phyloP scores from a whole-genome alignment of 805 yeast genomes.

The Jamesozyma piceae region DNA sequence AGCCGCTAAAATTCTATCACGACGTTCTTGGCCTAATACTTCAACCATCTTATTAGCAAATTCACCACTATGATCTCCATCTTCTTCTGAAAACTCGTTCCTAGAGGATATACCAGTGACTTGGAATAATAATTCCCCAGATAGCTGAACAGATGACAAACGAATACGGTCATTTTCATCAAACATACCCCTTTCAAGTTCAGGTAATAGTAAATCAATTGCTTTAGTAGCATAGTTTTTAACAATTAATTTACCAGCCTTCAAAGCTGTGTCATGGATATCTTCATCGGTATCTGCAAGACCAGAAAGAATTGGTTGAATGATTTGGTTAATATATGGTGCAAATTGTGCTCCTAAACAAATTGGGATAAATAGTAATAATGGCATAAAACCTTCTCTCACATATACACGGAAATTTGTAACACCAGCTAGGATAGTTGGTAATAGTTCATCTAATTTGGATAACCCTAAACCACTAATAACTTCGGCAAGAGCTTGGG shows the following conservation, averaged over 20 bases:
- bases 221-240: slow-evolving; percentile 87
- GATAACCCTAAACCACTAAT: slow-evolving; percentile 81
- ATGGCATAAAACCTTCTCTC: slow-evolving; percentile 88
- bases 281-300: slow-evolving; percentile 83
- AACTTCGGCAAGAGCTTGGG: slow-evolving; percentile 93
- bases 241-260: slow-evolving; percentile 88
- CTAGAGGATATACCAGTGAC: slow-evolving; percentile 83
- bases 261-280: slow-evolving; percentile 79
- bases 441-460: slow-evolving; percentile 83
- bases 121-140: slow-evolving; percentile 91
- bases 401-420: slow-evolving; percentile 56
- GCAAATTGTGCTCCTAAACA: slow-evolving; percentile 88
- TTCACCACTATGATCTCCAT: slow-evolving; percentile 38
- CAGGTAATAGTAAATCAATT: slow-evolving; percentile 87
- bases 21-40: slow-evolving; percentile 76
- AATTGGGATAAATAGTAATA: slow-evolving; percentile 82
- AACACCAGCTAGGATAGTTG: slow-evolving; percentile 66
- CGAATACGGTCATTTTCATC: slow-evolving; percentile 80
- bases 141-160: slow-evolving; percentile 84
- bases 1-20: slow-evolving; percentile 78
- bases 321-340: slow-evolving; percentile 74
- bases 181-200: slow-evolving; percentile 79
- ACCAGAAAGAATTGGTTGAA: slow-evolving; percentile 87
- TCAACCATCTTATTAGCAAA: slow-evolving; percentile 59
- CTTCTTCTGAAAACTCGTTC: slow-evolving; percentile 48